Conservation (phyloP, 768 basidiomycete species). For the Amanita phalloides region DNA sequence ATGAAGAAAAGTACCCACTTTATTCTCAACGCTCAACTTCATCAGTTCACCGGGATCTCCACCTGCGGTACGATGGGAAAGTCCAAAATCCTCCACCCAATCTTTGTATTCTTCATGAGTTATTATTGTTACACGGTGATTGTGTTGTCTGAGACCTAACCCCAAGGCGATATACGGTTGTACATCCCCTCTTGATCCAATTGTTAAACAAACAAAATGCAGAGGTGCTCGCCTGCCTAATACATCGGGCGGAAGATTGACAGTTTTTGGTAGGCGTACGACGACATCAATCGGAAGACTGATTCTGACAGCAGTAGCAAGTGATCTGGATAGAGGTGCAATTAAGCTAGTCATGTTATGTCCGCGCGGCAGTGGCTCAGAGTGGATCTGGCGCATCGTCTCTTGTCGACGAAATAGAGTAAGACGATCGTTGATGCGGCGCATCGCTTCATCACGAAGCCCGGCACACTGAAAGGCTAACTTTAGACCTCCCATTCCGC, state of each 20-base stretch:
- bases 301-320: slow-evolving; percentile 19
- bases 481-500: slow-evolving; percentile 33
- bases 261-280: slow-evolving; percentile 29
- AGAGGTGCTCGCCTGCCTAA: slow-evolving; percentile 21
- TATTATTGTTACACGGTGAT: slow-evolving; percentile 44
- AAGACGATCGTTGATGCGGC: slow-evolving; percentile 18
- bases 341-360: slow-evolving; percentile 27
- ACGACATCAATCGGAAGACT: slow-evolving; percentile 20
- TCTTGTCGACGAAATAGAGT: slow-evolving; percentile 4
- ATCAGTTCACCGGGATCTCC: slow-evolving; percentile 62
- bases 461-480: slow-evolving; percentile 36
- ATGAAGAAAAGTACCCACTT: slow-evolving; percentile 13
- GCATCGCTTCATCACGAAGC: slow-evolving; percentile 33
- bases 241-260: slow-evolving; percentile 32
- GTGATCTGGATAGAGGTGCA: slow-evolving; percentile 31
- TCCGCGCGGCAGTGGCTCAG: slow-evolving; percentile 1
- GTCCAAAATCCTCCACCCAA: slow-evolving; percentile 52
- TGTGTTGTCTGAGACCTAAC: slow-evolving; percentile 32
- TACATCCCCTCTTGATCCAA: slow-evolving; percentile 57
- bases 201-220: slow-evolving; percentile 55
- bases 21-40: slow-evolving; percentile 43
- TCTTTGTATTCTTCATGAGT: slow-evolving; percentile 43
- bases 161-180: slow-evolving; percentile 55
- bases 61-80: slow-evolving; percentile 50
- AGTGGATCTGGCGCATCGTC: neutral